These are phyloP conservation scores for Spergularia azorica DNA, from an alignment of 179 eudicot species.

Conservation along the genomic window DNA sequence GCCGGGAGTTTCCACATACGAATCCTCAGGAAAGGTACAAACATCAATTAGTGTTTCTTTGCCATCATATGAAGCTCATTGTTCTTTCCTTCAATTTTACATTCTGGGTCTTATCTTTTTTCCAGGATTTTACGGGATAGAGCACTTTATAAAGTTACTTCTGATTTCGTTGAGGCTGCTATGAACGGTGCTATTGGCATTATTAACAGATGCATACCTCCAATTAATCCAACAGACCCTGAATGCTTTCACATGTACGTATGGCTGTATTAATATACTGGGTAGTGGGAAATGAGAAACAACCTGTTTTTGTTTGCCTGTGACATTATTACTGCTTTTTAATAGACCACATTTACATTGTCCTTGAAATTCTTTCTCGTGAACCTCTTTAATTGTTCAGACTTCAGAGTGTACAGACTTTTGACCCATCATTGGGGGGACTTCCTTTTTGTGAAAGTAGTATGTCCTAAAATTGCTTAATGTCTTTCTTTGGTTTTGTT, in stretches of 20 bases:
- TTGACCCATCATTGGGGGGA: background rate
- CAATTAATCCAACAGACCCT: conserved; percentile 98
- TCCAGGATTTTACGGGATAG: conserved; percentile 91
- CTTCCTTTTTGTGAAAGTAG: too few species aligned
- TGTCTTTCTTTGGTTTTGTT: too few species aligned
- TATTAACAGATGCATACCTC: conserved; percentile 92
- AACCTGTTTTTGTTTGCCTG: background rate
- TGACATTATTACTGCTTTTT: background rate
- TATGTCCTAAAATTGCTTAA: too few species aligned
- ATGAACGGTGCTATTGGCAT: conserved; percentile 94
- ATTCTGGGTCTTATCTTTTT: background rate
- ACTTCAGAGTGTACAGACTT: background rate
- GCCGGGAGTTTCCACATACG: conserved; percentile 94
- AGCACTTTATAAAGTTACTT: conserved; percentile 93
- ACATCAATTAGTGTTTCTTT: conserved; percentile 4
- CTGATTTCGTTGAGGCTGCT: conserved; percentile 99
- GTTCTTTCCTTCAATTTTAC: conserved; percentile 7
- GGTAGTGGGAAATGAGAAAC: background rate
- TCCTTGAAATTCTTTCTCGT: background rate
- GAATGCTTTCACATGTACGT: conserved; percentile 99
- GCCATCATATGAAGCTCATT: background rate
- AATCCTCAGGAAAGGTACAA: conserved; percentile 79
- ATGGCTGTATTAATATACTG: background rate
- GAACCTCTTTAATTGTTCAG: background rate
- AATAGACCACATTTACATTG: background rate